phyloP scores from a whole-genome alignment of 2,329 filamentous ascomycete species.

The Nigrospora osmanthi region DNA sequence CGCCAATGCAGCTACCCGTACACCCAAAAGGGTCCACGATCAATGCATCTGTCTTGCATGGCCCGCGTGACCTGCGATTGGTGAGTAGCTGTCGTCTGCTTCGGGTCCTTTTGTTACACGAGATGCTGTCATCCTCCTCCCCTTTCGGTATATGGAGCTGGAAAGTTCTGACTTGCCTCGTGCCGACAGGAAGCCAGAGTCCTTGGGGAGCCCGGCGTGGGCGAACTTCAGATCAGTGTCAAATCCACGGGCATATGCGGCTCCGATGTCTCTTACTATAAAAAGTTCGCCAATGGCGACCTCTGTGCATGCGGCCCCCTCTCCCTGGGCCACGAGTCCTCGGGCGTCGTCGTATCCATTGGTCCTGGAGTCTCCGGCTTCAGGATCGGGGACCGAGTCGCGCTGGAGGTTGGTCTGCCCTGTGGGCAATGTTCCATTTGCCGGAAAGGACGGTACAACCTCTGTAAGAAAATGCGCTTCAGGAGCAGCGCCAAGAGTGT shows the following conservation, averaged over 20 bases:
- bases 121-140: constrained; percentile 5
- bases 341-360: constrained; percentile 48
- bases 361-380: constrained; percentile 45
- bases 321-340: constrained; percentile 57
- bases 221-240: constrained; percentile 58
- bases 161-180: too few relatives aligned
- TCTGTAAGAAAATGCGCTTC: constrained; percentile 55
- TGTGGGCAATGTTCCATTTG: constrained; percentile 30
- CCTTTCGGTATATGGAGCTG: too few relatives aligned
- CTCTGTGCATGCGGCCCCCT: constrained; percentile 58
- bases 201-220: constrained; percentile 36
- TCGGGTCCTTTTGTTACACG: constrained; percentile 21
- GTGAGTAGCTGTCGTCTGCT: constrained; percentile 27
- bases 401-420: constrained; percentile 29
- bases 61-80: constrained; percentile 47
- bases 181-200: constrained; percentile 37
- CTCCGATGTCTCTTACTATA: constrained; percentile 65
- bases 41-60: constrained; percentile 49
- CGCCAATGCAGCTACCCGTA: constrained; percentile 35
- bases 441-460: constrained; percentile 48
- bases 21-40: constrained; percentile 35
- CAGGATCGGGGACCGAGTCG: constrained; percentile 46
- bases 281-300: constrained; percentile 64
- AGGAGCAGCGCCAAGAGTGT: constrained; percentile 54
- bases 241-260: constrained; percentile 62